Conservation (phyloP, 2,329 filamentous ascomycete genomes). For the Phyllachora maydis region DNA sequence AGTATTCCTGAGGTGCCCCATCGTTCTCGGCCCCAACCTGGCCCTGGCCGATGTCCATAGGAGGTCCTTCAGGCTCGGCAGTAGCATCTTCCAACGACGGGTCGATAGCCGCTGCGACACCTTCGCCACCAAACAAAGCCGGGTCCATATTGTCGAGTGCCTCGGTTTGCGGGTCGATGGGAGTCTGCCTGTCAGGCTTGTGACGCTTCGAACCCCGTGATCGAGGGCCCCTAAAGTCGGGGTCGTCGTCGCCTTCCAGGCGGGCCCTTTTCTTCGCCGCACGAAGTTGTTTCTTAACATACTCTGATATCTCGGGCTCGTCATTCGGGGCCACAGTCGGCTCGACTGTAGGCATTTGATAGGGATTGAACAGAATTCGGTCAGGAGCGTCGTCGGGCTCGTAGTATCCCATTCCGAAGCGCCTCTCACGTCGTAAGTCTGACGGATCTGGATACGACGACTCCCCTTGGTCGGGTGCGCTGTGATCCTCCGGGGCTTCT, state of each 20-base stretch:
- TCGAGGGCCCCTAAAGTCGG: constrained; percentile 25
- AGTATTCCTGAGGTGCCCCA: constrained; percentile 13
- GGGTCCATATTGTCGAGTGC: constrained; percentile 28
- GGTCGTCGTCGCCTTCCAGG: constrained; percentile 29
- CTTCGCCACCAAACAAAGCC: constrained; percentile 19
- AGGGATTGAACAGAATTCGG: constrained; percentile 37
- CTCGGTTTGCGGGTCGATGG: constrained; percentile 11
- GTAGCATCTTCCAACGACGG: too few species aligned
- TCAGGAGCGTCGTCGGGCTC: constrained; percentile 35
- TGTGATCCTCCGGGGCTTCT: not conserved
- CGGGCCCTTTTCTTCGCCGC: constrained; percentile 30
- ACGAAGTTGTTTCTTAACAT: constrained; percentile 30
- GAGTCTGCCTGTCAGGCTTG: constrained; percentile 13
- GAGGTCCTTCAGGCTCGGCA: too few species aligned
- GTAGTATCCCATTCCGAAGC: constrained; percentile 39
- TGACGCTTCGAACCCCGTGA: constrained; percentile 6
- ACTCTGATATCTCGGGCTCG: constrained; percentile 28
- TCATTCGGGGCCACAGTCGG: constrained; percentile 14
- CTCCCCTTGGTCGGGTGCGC: too few species aligned
- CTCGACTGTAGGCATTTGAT: constrained; percentile 28
- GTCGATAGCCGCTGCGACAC: too few species aligned
- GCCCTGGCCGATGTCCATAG: too few species aligned
- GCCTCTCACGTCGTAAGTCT: constrained; percentile 22
- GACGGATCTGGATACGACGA: constrained; percentile 27
- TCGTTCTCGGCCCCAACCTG: constrained; percentile 4